phyloP scores from a whole-genome alignment of 2,329 filamentous ascomycete species.

The Colletotrichum magnum region DNA sequence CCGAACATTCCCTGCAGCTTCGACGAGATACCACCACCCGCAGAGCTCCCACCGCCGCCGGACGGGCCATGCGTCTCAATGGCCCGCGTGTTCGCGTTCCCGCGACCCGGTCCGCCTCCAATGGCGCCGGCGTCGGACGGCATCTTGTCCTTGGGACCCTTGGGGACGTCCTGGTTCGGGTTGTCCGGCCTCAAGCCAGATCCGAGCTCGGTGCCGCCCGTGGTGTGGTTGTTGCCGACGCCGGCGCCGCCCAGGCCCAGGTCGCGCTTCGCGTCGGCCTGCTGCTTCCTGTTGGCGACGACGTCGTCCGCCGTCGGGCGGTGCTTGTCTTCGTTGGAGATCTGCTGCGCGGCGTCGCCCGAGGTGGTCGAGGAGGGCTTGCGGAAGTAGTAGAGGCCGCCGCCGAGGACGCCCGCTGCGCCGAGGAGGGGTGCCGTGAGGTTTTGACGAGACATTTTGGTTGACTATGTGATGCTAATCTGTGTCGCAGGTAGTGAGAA shows the following conservation, averaged over 20 bases:
- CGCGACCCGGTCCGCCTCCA: slow-evolving; percentile 50
- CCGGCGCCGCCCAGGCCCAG: slow-evolving; percentile 49
- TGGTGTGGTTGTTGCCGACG: slow-evolving; percentile 48
- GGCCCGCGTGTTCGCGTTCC: slow-evolving; percentile 46
- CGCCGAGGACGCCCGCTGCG: slow-evolving; percentile 32
- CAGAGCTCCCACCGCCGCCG: not conserved
- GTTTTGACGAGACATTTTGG: slow-evolving; percentile 27
- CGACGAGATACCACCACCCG: slow-evolving; percentile 23
- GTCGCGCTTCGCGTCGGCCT: slow-evolving; percentile 49
- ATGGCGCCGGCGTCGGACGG: slow-evolving; percentile 52
- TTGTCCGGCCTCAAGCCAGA: slow-evolving; percentile 40
- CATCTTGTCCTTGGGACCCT: slow-evolving; percentile 48
- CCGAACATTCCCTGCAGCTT: slow-evolving; percentile 45
- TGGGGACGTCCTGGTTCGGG: slow-evolving; percentile 41
- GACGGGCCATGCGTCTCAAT: slow-evolving; percentile 44
- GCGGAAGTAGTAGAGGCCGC: slow-evolving; percentile 36
- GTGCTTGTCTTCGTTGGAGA: slow-evolving; percentile 1
- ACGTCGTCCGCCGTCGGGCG: slow-evolving; percentile 35
- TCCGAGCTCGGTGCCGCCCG: slow-evolving; percentile 50
- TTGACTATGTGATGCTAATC: not conserved
- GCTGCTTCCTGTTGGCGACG: slow-evolving; percentile 18
- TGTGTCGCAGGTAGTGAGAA: no score
- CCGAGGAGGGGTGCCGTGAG: slow-evolving; percentile 29
- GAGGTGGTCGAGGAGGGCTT: slow-evolving; percentile 5
- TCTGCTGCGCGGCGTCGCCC: slow-evolving; percentile 33